Percentiles rank a stretch among this genome's conserved stretches.
Evolutionary conservation across 768 basidiomycete species (phyloP).

Genomic region (Tricholoma bakamatsutake): DNA sequence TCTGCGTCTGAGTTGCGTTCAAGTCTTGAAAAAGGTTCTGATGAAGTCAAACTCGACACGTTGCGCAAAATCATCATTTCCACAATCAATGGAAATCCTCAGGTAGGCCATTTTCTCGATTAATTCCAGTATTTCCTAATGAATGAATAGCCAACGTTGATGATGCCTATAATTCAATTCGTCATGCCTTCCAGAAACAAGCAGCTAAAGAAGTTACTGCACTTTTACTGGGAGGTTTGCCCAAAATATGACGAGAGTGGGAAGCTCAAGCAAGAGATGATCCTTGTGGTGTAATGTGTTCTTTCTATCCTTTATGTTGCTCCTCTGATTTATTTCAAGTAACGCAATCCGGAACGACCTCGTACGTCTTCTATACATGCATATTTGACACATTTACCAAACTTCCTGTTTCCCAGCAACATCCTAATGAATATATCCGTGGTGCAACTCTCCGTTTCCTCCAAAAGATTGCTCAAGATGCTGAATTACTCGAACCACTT

Average conservation of each 20-base stretch:
- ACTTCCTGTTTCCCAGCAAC: conserved; percentile 59
- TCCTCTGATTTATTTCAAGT: conserved; percentile 32
- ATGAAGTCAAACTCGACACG: conserved; percentile 95
- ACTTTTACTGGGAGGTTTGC: conserved; percentile 97
- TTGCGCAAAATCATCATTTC: conserved; percentile 90
- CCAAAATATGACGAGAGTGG: conserved; percentile 96
- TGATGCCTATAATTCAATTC: conserved; percentile 99
- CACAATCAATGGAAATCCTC: conserved; percentile 91
- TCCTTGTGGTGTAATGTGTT: conserved; percentile 84
- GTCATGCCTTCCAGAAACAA: conserved; percentile 95
- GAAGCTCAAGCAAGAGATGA: conserved; percentile 99
- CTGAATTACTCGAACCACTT: conserved; percentile 92
- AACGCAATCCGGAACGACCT: conserved; percentile 98
- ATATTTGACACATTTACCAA: conserved; percentile 2
- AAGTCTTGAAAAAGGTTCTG: conserved; percentile 88
- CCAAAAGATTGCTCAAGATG: conserved; percentile 90
- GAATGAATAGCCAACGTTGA: conserved; percentile 63
- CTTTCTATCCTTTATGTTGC: not conserved
- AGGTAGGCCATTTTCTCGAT: conserved; percentile 44
- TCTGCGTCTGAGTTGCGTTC: conserved; percentile 78
- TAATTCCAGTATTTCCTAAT: not conserved
- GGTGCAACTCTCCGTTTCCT: conserved; percentile 96
- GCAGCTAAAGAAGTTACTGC: conserved; percentile 92
- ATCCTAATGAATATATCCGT: conserved; percentile 98
- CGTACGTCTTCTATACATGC: conserved; percentile 38